These are phyloP conservation scores for Botrytis porri DNA, from an alignment of 2,329 filamentous ascomycete genomes.

Conservation along the genomic window DNA sequence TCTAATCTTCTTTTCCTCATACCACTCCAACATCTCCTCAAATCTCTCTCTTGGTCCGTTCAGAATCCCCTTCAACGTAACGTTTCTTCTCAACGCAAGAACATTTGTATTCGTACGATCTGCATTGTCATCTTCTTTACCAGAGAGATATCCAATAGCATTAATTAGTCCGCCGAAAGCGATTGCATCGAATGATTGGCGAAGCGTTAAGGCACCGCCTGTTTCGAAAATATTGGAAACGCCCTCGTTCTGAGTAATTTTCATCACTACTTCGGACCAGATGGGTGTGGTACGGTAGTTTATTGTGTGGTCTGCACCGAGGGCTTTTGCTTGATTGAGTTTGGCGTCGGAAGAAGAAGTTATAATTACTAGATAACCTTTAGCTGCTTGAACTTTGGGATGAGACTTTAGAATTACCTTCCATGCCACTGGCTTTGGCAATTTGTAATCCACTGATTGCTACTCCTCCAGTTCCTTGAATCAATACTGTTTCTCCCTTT, in stretches of 20 bases:
- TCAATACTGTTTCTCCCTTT: constrained; percentile 45
- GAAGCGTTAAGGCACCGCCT: constrained; percentile 51
- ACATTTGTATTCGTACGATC: constrained; percentile 60
- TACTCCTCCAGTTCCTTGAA: constrained; percentile 56
- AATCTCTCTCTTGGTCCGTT: constrained; percentile 58
- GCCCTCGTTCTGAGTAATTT: constrained; percentile 45
- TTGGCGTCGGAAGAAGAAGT: constrained; percentile 55
- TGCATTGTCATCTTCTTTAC: constrained; percentile 52
- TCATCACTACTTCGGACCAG: constrained; percentile 50
- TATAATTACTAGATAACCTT: constrained; percentile 45
- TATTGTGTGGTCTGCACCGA: constrained; percentile 52
- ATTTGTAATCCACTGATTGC: constrained; percentile 52
- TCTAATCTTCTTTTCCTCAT: constrained; percentile 44
- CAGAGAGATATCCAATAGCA: constrained; percentile 50
- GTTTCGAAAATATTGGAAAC: constrained; percentile 56
- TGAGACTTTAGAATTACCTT: constrained; percentile 39
- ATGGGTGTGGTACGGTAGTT: constrained; percentile 53
- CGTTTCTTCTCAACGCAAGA: constrained; percentile 45
- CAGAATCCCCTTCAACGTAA: constrained; percentile 53
- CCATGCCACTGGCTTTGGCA: constrained; percentile 50
- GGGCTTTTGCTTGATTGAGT: constrained; percentile 43
- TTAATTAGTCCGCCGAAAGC: constrained; percentile 54
- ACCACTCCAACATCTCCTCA: constrained; percentile 52
- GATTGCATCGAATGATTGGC: constrained; percentile 51
- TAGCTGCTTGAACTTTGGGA: neutral